These are phyloP conservation scores for Penicillium digitatum DNA, from an alignment of 2,329 filamentous ascomycete genomes.

Conservation along the genomic window DNA sequence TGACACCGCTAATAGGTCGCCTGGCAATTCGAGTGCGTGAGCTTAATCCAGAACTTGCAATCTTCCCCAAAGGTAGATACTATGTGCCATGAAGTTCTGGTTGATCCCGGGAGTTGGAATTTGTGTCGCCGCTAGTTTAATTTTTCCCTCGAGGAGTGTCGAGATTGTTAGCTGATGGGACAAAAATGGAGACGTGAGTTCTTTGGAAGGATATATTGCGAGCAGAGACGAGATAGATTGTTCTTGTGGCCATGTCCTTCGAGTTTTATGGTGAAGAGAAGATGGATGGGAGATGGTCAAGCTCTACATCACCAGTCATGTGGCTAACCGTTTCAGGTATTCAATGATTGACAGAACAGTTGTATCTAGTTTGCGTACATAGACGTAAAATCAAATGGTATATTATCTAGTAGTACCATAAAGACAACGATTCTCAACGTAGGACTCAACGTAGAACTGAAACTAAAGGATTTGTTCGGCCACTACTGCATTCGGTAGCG, in stretches of 20 bases:
- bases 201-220: slow-evolving; percentile 24
- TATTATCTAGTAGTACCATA: no score
- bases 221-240: slow-evolving; percentile 24
- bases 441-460: neutral
- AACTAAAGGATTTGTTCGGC: neutral
- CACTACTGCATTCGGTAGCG: neutral
- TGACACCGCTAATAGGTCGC: slow-evolving; percentile 33
- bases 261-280: neutral
- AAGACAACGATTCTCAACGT: neutral
- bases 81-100: slow-evolving; percentile 30
- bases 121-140: slow-evolving; percentile 29
- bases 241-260: slow-evolving; percentile 7
- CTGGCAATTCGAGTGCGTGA: slow-evolving; percentile 10
- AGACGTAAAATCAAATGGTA: neutral
- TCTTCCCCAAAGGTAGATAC: neutral
- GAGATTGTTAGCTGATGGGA: slow-evolving; percentile 19
- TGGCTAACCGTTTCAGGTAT: neutral
- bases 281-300: neutral
- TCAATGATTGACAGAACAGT: neutral
- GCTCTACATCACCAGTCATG: neutral
- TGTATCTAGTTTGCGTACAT: neutral
- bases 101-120: slow-evolving; percentile 30
- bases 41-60: neutral
- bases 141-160: slow-evolving; percentile 17
- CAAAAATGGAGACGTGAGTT: slow-evolving; percentile 32